These are phyloP conservation scores for Penicillium parvum DNA, from an alignment of 495 filamentous ascomycete genomes.

Conservation along the genomic window DNA sequence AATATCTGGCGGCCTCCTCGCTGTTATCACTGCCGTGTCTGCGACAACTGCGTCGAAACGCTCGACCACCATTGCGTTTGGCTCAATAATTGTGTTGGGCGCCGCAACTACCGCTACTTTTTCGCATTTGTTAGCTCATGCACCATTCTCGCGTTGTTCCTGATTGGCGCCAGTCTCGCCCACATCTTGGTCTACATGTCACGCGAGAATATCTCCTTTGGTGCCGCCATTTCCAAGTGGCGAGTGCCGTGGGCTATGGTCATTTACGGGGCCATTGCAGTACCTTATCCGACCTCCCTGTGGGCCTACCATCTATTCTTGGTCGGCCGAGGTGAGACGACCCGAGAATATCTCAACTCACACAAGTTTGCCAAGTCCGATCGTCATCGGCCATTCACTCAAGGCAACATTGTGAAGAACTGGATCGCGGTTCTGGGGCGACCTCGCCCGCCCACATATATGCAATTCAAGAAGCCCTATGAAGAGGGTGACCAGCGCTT, in stretches of 20 bases:
- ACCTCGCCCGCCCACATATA: slow-evolving; percentile 82
- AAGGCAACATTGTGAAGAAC: slow-evolving; percentile 71
- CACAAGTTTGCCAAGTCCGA: slow-evolving; percentile 92
- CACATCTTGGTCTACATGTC: slow-evolving; percentile 72
- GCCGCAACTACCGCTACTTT: slow-evolving; percentile 97
- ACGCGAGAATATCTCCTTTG: slow-evolving; percentile 58
- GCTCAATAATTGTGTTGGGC: slow-evolving; percentile 97
- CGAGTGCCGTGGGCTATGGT: slow-evolving; percentile 86
- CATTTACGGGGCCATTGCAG: slow-evolving; percentile 69
- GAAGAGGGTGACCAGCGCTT: slow-evolving; percentile 82
- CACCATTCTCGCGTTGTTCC: slow-evolving; percentile 70
- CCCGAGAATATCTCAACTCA: slow-evolving; percentile 89
- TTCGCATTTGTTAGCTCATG: slow-evolving; percentile 78
- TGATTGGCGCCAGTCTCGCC: slow-evolving; percentile 69
- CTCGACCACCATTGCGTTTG: slow-evolving; percentile 99
- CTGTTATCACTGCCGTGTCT: slow-evolving; percentile 92
- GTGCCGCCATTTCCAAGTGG: slow-evolving; percentile 58
- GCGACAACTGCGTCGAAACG: slow-evolving; percentile 95
- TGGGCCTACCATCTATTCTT: slow-evolving; percentile 87
- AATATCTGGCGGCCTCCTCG: slow-evolving; percentile 94
- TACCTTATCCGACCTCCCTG: slow-evolving; percentile 78
- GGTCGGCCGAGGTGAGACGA: slow-evolving; percentile 86
- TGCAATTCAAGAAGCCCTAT: slow-evolving; percentile 77
- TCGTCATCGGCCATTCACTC: slow-evolving; percentile 85
- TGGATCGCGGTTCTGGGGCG: slow-evolving; percentile 77